These are phyloP conservation scores for Kodamaea sagamina DNA, from an alignment of 805 yeast species.

Conservation along the genomic window DNA sequence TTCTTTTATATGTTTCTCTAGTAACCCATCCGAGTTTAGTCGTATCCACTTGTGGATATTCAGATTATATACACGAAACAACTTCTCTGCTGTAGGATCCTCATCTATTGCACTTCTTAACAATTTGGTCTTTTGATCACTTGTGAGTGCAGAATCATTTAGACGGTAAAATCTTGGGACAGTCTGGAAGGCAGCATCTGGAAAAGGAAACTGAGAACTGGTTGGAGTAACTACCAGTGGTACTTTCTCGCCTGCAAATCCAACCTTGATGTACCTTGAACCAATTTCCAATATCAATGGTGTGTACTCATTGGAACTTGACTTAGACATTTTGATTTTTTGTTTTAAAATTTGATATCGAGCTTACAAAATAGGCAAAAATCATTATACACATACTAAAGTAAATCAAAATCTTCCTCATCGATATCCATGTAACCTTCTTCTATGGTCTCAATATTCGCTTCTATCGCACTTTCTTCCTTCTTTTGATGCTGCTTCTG, in stretches of 20 bases:
- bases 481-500: constrained; percentile 53
- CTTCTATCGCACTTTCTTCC: constrained; percentile 19
- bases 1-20: background rate
- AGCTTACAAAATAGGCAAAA: background rate
- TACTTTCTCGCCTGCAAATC: constrained; percentile 27
- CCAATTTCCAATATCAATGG: constrained; percentile 23
- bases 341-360: background rate
- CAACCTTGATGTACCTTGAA: constrained; percentile 23
- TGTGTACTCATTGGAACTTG: constrained; percentile 17
- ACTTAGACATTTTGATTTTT: constrained; percentile 7
- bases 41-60: constrained; percentile 15
- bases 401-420: constrained; percentile 46
- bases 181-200: background rate
- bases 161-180: constrained; percentile 24
- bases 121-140: constrained; percentile 16
- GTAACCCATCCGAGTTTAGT: constrained; percentile 2
- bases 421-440: constrained; percentile 49
- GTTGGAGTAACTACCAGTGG: constrained; percentile 16
- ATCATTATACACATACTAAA: constrained; percentile 13
- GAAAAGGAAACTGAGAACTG: constrained; percentile 4
- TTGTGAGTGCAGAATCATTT: constrained; percentile 23
- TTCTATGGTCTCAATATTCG: constrained; percentile 23
- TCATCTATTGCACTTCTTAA: background rate
- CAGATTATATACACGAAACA: constrained; percentile 15
- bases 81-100: constrained; percentile 2